Base-by-base conservation (phyloP, 73 alveolate species). In the Paramecium tetraurelia region DNA sequence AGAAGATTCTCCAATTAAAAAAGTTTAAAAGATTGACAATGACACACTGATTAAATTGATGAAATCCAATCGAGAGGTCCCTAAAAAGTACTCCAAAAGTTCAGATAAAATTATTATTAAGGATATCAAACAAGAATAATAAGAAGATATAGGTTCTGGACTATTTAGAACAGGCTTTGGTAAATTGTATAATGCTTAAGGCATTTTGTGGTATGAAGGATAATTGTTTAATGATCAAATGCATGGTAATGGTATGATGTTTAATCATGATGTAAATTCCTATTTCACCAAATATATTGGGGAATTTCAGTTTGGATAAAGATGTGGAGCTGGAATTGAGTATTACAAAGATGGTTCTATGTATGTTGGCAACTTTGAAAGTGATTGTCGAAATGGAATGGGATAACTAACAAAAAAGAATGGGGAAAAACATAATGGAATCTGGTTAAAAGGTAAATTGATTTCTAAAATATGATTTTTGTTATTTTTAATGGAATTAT, bases 201-300 rank as follows among this genome's bases (percentile, higher is more conserved):
- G 88, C 1, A 63, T n/a, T 24, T 24, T 89, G 5, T 31, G 46
- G 46, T 89, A 89, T 83, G 92, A 89, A 50, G 94, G 94, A 48
- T 6, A 71, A 43, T 89, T 90, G 92, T 27, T 70, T 21, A 83
- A 89, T 89, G 92, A 89, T 46, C 9, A 44, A 70, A 9, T 9
- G 35, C 85, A 89, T 44, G 94, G 94, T 5, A 59, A 59, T 27
- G 94, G 94, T 7, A 89, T 85, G 0, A 16, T 22, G 27, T 70
- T 46, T 44, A 63, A 89, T 44, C 44, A 86, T 63, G 89, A 75
- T 14, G 14, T 38, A 75, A 75, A 41, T 27, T 63, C 84, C 5
- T 21, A 75, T 14, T 75, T 1, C 18, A 16, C 7, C 5, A 35
- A 75, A 75, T 75, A 75, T 75, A 27, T 75, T 14, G 87, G 87